Evolutionary conservation across 2,329 filamentous ascomycete species (phyloP), one percentile per base, ranked within the genome.

Genomic region (Fusarium poae): DNA sequence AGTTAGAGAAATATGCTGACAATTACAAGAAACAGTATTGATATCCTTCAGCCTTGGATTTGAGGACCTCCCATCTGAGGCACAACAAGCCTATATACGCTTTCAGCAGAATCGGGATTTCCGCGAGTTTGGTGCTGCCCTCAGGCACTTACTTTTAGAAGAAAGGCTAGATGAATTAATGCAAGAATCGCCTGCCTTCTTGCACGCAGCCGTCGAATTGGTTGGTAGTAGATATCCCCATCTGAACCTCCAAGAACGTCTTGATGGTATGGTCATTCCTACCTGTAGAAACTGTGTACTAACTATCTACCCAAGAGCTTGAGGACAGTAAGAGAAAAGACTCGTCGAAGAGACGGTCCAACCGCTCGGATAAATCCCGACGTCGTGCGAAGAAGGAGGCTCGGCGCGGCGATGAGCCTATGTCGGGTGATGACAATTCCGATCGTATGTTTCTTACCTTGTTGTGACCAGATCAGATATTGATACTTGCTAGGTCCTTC

Each of bases 131-230:
- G 57, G 48, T 11, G n/a, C 35, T 27, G 32, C 52, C 2, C 44
- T 78, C 50, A 61, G 66, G 27, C 37, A 35, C 1, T 43, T 72
- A 4, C 29, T 75, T 8, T 34, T 45, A 9, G 32, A 59, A 18
- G 49, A 50, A 9, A 30, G 45, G 2, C 60, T 78, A 1, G 70
- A 74, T n/a, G 50, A 37, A 5, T 72, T 74, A n/a, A 54, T 78
- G 16, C 6, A 34, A 2, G 45, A 58, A 9, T 62, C 73, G 18
- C 40, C 53, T 11, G 34, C 35, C 1, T 66, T 72, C 37, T 62
- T 68, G 13, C 18, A 60, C 9, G 32, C 56, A 29, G 57, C 65
- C 12, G 45, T 25, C 18, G 44, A 65, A 5, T 50, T 78, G 13
- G 76, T 76, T 46, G 64, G 55, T 16, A 46, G 65, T 15, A 60